A percentile compares a stretch with the other conserved stretches of the same genome.
These are phyloP conservation scores for Microcyclosporella mali DNA, from an alignment of 2,329 filamentous ascomycete genomes.

Conservation along the genomic window DNA sequence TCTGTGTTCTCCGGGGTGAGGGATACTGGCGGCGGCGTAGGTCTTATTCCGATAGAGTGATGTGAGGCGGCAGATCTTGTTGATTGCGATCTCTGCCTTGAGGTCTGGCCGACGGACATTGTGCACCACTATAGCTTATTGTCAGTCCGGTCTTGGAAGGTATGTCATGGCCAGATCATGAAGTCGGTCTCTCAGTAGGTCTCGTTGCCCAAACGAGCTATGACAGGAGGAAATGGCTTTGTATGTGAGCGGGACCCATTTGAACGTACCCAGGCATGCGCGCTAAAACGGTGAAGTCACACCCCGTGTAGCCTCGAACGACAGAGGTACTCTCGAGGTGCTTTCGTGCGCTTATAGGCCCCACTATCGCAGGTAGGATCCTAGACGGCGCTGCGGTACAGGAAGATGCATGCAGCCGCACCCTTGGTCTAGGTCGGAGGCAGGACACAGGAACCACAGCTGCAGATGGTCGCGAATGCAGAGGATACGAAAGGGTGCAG, in stretches of 20 bases:
- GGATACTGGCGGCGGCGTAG: constrained; percentile 37
- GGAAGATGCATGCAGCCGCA: constrained; percentile 41
- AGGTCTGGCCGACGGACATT: constrained; percentile 41
- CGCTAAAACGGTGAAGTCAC: constrained; percentile 27
- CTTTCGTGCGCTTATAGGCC: constrained; percentile 23
- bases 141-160: constrained; percentile 21
- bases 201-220: constrained; percentile 18
- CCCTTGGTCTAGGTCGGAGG: constrained; percentile 20
- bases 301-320: constrained; percentile 18
- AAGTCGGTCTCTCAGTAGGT: constrained; percentile 16
- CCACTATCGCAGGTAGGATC: constrained; percentile 20
- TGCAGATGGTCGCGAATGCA: constrained; percentile 23
- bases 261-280: constrained; percentile 31
- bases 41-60: constrained; percentile 17
- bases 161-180: constrained; percentile 18
- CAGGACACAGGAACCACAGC: constrained; percentile 15
- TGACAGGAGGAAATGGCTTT: constrained; percentile 22
- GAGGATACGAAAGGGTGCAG: constrained; percentile 18
- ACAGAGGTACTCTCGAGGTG: constrained; percentile 15
- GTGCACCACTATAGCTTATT: constrained; percentile 19
- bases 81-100: constrained; percentile 38
- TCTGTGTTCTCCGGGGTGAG: constrained; percentile 43
- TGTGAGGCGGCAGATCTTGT: constrained; percentile 22
- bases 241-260: constrained; percentile 12
- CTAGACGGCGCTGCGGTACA: constrained; percentile 19